Base-by-base conservation (phyloP, 306 rosid genomes). In the Quercus suber region DNA sequence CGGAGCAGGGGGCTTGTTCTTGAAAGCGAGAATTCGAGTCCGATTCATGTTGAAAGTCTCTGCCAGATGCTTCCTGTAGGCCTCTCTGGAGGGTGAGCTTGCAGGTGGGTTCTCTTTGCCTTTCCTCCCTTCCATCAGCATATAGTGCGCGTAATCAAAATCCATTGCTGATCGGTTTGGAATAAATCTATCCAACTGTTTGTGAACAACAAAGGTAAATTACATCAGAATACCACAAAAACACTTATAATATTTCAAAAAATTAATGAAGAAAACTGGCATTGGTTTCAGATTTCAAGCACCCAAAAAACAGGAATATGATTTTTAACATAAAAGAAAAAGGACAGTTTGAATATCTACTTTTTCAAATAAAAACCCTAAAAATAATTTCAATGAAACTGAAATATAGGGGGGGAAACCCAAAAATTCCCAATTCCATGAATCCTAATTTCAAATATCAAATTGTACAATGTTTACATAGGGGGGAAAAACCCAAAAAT, bases 21-120 rank as follows among this genome's bases (percentile, higher is more conserved):
- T 93, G 91, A 90, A 93, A n/a, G 97, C 96, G 23, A 91, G 90
- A 69, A 90, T 91, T 78, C 92, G 83, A 4, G 90, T 82, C 5
- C 91, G 80, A 80, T 89, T 85, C 90, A 93, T 93, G 91, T 93
- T 89, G 74, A 83, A 73, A 5, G 94, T 83, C 75, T 93, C 97
- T 0, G 92, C 90, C 71, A 93, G 80, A n/a, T 73, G 86, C 86
- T 87, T 89, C 80, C 68, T 88, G 63, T 90, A 93, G 41, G 96
- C 92, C 76, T 85, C 88, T 51, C 82, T 86, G 0, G 97, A 83
- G 3, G 97, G 92, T 2, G 90, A 86, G n/a, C 77, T 84, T 58
- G 78, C n/a, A 35, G 69, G 37, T 3, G 92, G 89, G 75, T 89
- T 92, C 76, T 89, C 97, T 84, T 88, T 88, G 65, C 72, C 86